phyloP scores from a whole-genome alignment of 1,139 yeast genomes.

The Geotrichum phurueaensis region DNA sequence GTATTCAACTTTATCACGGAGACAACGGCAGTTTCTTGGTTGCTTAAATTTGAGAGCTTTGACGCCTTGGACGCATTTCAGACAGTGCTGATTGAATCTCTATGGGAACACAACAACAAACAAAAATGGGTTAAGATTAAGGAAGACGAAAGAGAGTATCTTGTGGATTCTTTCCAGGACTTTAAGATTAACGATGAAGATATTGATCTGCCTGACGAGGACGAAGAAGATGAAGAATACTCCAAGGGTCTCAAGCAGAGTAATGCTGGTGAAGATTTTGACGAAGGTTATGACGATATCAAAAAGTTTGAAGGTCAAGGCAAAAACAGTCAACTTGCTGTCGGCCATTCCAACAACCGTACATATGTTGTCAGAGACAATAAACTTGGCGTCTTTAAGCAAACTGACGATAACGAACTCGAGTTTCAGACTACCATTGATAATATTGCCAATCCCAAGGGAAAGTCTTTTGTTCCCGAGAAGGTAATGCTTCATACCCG shows the following conservation, averaged over 20 bases:
- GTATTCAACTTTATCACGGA: slow-evolving; percentile 54
- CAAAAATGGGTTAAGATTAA: slow-evolving; percentile 44
- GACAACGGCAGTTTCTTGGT: slow-evolving; percentile 52
- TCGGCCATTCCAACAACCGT: slow-evolving; percentile 64
- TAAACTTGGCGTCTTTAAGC: slow-evolving; percentile 72
- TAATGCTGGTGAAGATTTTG: slow-evolving; percentile 30
- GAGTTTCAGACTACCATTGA: slow-evolving; percentile 64
- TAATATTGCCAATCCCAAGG: slow-evolving; percentile 48
- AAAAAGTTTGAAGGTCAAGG: slow-evolving; percentile 33
- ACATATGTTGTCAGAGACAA: slow-evolving; percentile 76
- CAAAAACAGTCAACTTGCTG: slow-evolving; percentile 58
- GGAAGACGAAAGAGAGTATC: slow-evolving; percentile 44
- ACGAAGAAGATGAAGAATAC: slow-evolving; percentile 26
- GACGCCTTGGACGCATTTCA: slow-evolving; percentile 49
- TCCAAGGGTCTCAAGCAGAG: slow-evolving; percentile 7
- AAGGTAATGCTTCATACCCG: slow-evolving; percentile 70
- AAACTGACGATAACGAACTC: slow-evolving; percentile 47
- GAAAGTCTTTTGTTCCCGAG: slow-evolving; percentile 52
- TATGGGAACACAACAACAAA: slow-evolving; percentile 59
- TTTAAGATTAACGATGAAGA: slow-evolving; percentile 38
- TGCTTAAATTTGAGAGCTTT: slow-evolving; percentile 47
- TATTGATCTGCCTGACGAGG: slow-evolving; percentile 35
- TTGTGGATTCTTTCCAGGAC: slow-evolving; percentile 44
- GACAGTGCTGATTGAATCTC: slow-evolving; percentile 43
- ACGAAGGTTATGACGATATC: slow-evolving; percentile 34